These are phyloP conservation scores for Terana coerulea DNA, from an alignment of 768 basidiomycete genomes.

Conservation along the genomic window DNA sequence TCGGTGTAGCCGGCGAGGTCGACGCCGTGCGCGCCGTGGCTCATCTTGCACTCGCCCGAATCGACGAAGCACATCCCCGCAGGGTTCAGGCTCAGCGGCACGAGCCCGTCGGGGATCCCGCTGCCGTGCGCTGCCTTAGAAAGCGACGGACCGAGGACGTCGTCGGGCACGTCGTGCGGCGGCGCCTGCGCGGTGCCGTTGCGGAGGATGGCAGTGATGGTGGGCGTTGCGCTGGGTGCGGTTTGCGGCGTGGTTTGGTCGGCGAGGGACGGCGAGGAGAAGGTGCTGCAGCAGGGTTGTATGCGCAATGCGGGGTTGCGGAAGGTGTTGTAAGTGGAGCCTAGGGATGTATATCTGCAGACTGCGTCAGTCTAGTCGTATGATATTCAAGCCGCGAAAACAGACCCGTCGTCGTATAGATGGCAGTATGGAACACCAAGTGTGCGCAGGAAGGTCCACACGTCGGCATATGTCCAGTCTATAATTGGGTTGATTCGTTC, in stretches of 20 bases:
- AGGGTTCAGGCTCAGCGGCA: constrained; percentile 16
- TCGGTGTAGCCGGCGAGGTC: neutral
- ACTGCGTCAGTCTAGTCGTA: neutral
- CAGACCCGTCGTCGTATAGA: constrained; percentile 87
- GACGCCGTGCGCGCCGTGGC: neutral
- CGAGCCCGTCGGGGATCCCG: constrained; percentile 17
- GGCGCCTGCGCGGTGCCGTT: constrained; percentile 10
- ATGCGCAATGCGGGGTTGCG: constrained; percentile 79
- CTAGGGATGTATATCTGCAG: constrained; percentile 91
- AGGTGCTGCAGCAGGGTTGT: constrained; percentile 14
- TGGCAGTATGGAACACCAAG: constrained; percentile 81
- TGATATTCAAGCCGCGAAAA: neutral
- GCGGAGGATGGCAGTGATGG: neutral
- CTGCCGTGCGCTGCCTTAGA: neutral
- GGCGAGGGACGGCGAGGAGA: constrained; percentile 20
- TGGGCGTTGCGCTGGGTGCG: neutral
- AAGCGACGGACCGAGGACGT: neutral
- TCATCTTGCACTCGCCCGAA: constrained; percentile 4
- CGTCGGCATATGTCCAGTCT: constrained; percentile 86
- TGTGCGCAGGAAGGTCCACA: constrained; percentile 82
- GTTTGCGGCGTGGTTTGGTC: too few species aligned
- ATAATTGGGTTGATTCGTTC: constrained; percentile 94
- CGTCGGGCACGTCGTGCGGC: constrained; percentile 4
- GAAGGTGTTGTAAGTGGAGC: constrained; percentile 92
- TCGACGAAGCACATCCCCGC: constrained; percentile 12